Evolutionary conservation across 176 grass and related monocot species (phyloP).

Genomic region (Calamus simplicifolius): DNA sequence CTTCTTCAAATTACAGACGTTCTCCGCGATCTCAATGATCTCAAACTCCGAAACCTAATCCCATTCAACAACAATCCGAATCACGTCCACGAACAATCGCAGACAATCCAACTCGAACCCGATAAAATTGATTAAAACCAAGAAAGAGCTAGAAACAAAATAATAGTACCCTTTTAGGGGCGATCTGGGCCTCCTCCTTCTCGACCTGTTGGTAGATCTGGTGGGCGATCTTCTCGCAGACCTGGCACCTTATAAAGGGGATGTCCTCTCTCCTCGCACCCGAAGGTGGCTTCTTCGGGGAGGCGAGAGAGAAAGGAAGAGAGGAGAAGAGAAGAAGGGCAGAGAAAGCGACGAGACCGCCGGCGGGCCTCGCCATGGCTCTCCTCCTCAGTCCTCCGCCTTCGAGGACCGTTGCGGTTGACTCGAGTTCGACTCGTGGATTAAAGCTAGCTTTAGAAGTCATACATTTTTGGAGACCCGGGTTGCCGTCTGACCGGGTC

Average conservation of each 20-base stretch:
- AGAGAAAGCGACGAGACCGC: constrained; percentile 11
- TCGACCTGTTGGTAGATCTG: constrained; percentile 70
- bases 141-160: not conserved
- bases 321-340: constrained; percentile 16
- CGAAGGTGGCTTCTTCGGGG: constrained; percentile 44
- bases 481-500: no score
- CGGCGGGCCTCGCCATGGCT: constrained; percentile 4
- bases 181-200: constrained; percentile 44
- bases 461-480: no score
- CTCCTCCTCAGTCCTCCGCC: not conserved
- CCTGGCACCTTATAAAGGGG: constrained; percentile 89
- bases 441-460: no score
- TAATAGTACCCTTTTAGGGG: constrained; percentile 60
- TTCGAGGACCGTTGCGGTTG: no score
- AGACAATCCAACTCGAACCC: not conserved
- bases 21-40: constrained; percentile 96
- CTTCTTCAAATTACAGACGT: constrained; percentile 98
- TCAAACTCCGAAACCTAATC: constrained; percentile 84
- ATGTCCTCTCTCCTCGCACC: constrained; percentile 84
- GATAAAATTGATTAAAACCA: not conserved
- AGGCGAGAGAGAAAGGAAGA: constrained; percentile 6
- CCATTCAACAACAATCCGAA: constrained; percentile 8
- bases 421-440: no score
- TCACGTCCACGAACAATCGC: constrained; percentile 1
- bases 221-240: constrained; percentile 82